Evolutionary conservation across 768 basidiomycete genomes (phyloP).

Genomic region (Floccularia luteovirens): DNA sequence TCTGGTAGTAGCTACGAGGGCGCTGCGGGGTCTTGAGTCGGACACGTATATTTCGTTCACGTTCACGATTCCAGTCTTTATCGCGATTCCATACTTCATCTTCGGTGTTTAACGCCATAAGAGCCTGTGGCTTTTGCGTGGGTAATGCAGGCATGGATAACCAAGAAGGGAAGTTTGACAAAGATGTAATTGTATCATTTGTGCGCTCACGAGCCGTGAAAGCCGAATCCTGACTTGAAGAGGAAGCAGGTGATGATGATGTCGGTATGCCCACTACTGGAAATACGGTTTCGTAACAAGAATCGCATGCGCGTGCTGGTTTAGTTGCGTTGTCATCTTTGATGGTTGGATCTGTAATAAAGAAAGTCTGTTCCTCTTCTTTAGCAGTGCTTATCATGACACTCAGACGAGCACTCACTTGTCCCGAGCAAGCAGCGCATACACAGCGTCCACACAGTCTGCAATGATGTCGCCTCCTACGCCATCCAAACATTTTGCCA

Average conservation of each 20-base stretch:
- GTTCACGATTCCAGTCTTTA: conserved; percentile 10
- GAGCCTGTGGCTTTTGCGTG: conserved; percentile 27
- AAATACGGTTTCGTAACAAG: conserved; percentile 84
- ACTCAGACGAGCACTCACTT: too few species aligned
- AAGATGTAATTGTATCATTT: conserved; percentile 10
- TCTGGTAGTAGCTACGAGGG: conserved; percentile 59
- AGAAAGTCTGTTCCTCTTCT: conserved; percentile 83
- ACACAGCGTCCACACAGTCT: conserved; percentile 81
- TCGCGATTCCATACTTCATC: conserved; percentile 6
- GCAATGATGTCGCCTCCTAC: conserved; percentile 80
- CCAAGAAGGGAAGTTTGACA: conserved; percentile 46
- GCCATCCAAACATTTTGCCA: conserved; percentile 66
- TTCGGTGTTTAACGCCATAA: conserved; percentile 37
- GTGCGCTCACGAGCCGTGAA: neutral
- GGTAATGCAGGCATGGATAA: conserved; percentile 51
- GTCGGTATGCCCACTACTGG: conserved; percentile 39
- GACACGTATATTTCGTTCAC: too few species aligned
- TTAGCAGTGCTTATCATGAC: too few species aligned
- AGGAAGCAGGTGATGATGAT: conserved; percentile 26
- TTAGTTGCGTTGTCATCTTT: conserved; percentile 33
- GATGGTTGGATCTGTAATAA: conserved; percentile 52
- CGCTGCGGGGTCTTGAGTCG: conserved; percentile 32
- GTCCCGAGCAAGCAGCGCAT: conserved; percentile 75
- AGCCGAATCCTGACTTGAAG: neutral
- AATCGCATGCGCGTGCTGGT: conserved; percentile 75